Base-by-base conservation (phyloP, 2,329 filamentous ascomycete genomes). In the Claviceps pusilla region DNA sequence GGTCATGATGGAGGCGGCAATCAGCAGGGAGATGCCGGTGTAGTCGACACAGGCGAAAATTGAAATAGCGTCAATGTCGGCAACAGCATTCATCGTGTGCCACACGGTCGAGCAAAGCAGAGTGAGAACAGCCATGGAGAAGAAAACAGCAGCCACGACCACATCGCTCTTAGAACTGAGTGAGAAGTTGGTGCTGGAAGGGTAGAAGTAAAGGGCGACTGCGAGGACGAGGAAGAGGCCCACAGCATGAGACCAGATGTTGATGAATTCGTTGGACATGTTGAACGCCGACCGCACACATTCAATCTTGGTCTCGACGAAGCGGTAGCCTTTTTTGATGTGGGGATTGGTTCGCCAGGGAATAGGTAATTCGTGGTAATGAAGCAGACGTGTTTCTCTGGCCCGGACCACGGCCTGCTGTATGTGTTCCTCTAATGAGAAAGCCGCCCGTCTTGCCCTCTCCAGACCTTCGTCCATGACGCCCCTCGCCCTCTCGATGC, bases 41-140 rank as follows among this genome's bases (percentile, higher is more conserved):
- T 98, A 98, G 69, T 98, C 93, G 56, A 98, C 89, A 68, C 93
- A 98, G 19, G 93, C 93, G 64, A 98, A 97, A 57, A 89, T 86
- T 66, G 95, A 93, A 71, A 98, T 86, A 46, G 95, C 80, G 24
- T 83, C 81, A 63, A 95, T 84, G 61, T 95, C 87, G 19, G 91
- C 89, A 54, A 97, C 94, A 62, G 88, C 89, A 73, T 91, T 95
- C 89, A 98, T 97, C 31, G 93, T 96, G 73, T 98, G 93, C 93
- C 93, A 98, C 65, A 97, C 83, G 59, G 86, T 91, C 58, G 87
- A 94, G 82, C 93, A 98, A 65, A 91, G 82, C 54, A 98, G 80
- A 64, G 91, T 97, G 69, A 97, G 89, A 75, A 84, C 89, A 48
- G 93, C 93, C 50, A 91, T 93, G 65, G 95, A 87, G 74, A 98